phyloP scores from a whole-genome alignment of 2,329 filamentous ascomycete species.

The Westerdykella ornata region DNA sequence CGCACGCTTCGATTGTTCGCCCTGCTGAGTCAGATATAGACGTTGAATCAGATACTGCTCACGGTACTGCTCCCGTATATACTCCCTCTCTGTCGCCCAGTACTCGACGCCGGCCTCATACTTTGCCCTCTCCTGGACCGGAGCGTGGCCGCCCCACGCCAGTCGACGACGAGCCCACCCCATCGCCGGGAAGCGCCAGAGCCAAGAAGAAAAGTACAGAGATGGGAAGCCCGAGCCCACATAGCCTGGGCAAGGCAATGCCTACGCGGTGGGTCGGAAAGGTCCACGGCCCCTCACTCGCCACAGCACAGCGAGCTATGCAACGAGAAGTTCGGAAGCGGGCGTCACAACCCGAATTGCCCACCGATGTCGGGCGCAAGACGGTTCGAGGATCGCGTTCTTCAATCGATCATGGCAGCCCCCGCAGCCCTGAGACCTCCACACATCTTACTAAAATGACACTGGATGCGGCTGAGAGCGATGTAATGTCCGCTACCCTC shows the following conservation, averaged over 20 bases:
- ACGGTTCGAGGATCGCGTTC: conserved; percentile 14
- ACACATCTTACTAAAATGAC: conserved; percentile 31
- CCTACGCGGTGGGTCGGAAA: conserved; percentile 1
- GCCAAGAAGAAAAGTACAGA: background rate
- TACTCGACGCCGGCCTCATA: background rate
- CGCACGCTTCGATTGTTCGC: conserved; percentile 1
- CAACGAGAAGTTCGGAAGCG: conserved; percentile 17
- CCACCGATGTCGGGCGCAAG: conserved; percentile 8
- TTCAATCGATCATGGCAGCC: conserved; percentile 9
- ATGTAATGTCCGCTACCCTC: conserved; percentile 11
- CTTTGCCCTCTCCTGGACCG: background rate
- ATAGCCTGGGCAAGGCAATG: conserved; percentile 1
- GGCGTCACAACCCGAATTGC: conserved; percentile 7
- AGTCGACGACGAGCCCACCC: background rate
- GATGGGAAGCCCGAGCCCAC: background rate
- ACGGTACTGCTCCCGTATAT: conserved; percentile 6
- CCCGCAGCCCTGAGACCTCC: background rate
- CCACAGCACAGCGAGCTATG: conserved; percentile 20
- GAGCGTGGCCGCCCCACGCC: background rate
- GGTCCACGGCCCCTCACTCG: conserved; percentile 11
- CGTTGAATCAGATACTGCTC: conserved; percentile 1
- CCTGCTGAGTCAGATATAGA: background rate
- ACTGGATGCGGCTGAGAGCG: conserved; percentile 15
- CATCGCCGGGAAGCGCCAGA: background rate
- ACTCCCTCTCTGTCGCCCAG: background rate